Percentiles rank a stretch among this genome's conserved stretches.
phyloP scores from a whole-genome alignment of 768 basidiomycete genomes.

The Lentinula edodes region DNA sequence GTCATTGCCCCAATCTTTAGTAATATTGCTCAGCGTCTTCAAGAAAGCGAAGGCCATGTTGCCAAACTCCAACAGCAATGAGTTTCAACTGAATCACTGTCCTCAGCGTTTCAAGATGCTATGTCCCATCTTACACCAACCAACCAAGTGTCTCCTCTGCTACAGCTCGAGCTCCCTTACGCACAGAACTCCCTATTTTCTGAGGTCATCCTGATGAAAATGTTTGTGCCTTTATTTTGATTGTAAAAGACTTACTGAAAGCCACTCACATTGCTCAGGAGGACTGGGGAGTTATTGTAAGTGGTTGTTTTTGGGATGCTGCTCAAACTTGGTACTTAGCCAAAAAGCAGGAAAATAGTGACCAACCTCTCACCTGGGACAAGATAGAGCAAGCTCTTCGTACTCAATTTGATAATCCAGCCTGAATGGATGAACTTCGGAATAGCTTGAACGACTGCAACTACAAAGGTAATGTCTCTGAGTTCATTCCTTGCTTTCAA shows the following conservation, averaged over 20 bases:
- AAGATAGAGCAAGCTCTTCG: background rate
- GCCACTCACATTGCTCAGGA: constrained; percentile 1
- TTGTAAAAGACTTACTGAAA: background rate
- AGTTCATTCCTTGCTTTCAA: background rate
- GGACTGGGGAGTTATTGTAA: background rate
- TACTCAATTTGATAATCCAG: background rate
- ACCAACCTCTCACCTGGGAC: background rate
- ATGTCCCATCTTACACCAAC: background rate
- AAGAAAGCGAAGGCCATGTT: background rate
- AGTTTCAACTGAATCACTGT: background rate
- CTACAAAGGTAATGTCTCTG: background rate
- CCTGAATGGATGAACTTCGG: background rate
- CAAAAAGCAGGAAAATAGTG: background rate
- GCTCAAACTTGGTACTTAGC: background rate
- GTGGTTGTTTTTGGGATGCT: background rate
- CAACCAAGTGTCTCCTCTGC: background rate
- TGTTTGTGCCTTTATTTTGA: background rate
- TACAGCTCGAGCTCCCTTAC: background rate
- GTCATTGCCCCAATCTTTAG: background rate
- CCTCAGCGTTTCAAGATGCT: background rate
- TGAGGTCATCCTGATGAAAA: background rate
- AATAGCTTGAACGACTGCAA: background rate
- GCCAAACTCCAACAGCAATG: background rate
- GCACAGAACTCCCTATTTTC: background rate
- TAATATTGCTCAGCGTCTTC: background rate